phyloP scores from a whole-genome alignment of 148 eudicot species.

The Camellia lanceoleosa region DNA sequence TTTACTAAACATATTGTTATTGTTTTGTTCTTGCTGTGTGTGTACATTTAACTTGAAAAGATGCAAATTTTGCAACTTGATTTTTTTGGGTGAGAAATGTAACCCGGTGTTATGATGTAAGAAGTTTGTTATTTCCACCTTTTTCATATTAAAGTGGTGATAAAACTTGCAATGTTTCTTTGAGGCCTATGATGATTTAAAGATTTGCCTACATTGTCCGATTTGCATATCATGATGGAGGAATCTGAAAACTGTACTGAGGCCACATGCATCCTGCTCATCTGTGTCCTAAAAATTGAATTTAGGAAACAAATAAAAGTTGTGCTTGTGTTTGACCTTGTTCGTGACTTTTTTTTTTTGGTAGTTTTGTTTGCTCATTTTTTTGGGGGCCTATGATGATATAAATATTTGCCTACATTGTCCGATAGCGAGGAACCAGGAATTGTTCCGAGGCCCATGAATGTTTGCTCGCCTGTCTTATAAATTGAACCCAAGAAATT shows the following conservation, averaged over 20 bases:
- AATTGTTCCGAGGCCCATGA: constrained; percentile 17
- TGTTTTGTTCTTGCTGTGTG: neutral
- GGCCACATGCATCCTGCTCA: too few relatives aligned
- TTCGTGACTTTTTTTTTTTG: too few relatives aligned
- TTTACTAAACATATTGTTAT: neutral
- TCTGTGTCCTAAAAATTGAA: too few relatives aligned
- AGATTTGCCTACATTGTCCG: constrained; percentile 42
- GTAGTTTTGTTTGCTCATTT: too few relatives aligned
- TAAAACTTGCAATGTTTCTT: neutral
- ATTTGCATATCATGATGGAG: constrained; percentile 11
- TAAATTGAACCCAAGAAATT: neutral
- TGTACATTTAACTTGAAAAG: neutral
- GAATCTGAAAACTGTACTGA: neutral
- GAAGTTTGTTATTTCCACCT: neutral
- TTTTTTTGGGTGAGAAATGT: too few relatives aligned
- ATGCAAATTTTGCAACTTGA: neutral
- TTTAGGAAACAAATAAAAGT: too few relatives aligned
- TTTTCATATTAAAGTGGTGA: neutral
- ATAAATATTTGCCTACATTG: constrained; percentile 37
- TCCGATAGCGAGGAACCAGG: constrained; percentile 15
- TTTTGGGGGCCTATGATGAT: constrained; percentile 11
- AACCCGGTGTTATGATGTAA: neutral
- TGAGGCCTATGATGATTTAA: constrained; percentile 15
- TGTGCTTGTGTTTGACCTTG: too few relatives aligned
- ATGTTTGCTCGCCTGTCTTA: neutral